A percentile compares a stretch with the other conserved stretches of the same genome.
Evolutionary conservation across 768 basidiomycete species (phyloP).

Genomic region (Agrocybe chaxingu): DNA sequence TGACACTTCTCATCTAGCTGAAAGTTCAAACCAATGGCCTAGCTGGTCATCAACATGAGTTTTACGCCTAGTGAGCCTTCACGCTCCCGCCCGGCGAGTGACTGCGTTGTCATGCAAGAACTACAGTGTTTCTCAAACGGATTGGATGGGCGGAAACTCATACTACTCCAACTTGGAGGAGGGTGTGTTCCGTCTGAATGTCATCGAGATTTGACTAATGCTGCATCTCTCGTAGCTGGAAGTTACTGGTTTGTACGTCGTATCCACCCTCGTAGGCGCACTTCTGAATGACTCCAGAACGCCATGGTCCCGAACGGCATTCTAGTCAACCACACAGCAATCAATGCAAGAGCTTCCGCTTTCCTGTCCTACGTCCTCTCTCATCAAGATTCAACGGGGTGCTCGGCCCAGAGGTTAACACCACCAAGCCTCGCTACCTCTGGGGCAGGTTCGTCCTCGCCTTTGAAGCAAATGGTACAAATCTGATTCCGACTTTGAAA

Average conservation of each 20-base stretch:
- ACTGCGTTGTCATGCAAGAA: background rate
- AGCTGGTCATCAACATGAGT: conserved; percentile 42
- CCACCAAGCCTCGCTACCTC: conserved; percentile 48
- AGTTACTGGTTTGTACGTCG: conserved; percentile 56
- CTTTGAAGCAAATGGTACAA: background rate
- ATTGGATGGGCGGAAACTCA: conserved; percentile 39
- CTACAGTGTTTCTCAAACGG: conserved; percentile 34
- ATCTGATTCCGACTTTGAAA: conserved; percentile 9
- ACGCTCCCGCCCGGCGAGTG: too few species aligned
- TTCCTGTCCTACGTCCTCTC: conserved; percentile 49
- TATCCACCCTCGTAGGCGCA: background rate
- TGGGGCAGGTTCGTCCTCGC: conserved; percentile 43
- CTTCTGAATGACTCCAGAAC: conserved; percentile 27
- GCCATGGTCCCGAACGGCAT: conserved; percentile 53
- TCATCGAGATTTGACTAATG: background rate
- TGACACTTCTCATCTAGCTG: conserved; percentile 22
- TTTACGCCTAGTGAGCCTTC: conserved; percentile 32
- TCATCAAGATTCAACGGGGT: conserved; percentile 51
- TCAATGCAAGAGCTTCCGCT: conserved; percentile 42
- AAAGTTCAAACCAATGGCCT: conserved; percentile 40
- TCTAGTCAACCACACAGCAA: conserved; percentile 40
- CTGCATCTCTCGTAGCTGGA: conserved; percentile 33
- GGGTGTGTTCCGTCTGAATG: conserved; percentile 21
- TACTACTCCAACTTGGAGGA: conserved; percentile 41
- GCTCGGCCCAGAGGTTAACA: conserved; percentile 54